Conservation (phyloP, 2,329 filamentous ascomycete genomes). For the Juglanconis sp. region DNA sequence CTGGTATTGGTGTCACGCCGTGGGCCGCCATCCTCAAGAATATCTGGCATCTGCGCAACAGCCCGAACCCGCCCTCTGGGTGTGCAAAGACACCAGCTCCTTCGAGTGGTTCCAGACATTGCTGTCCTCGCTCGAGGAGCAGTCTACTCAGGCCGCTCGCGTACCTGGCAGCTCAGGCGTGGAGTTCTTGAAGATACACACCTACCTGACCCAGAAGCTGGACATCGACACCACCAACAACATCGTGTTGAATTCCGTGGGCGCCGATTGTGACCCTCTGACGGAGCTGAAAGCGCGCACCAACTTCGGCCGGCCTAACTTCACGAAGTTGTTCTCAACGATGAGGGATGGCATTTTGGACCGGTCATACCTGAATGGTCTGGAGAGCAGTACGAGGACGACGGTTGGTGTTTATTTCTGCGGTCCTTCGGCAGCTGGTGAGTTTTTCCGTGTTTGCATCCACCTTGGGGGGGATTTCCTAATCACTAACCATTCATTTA, state of each 20-base stretch:
- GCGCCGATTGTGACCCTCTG: slow-evolving; percentile 80
- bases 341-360: slow-evolving; percentile 89
- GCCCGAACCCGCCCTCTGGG: slow-evolving; percentile 94
- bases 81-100: slow-evolving; percentile 90
- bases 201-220: slow-evolving; percentile 90
- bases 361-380: slow-evolving; percentile 77
- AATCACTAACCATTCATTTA: slow-evolving; percentile 40
- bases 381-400: slow-evolving; percentile 73
- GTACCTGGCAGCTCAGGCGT: slow-evolving; percentile 64
- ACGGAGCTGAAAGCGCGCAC: slow-evolving; percentile 88
- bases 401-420: slow-evolving; percentile 98
- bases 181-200: slow-evolving; percentile 97
- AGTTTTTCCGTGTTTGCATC: slow-evolving; percentile 25
- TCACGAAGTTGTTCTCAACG: slow-evolving; percentile 70
- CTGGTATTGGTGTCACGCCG: slow-evolving; percentile 82
- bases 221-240: slow-evolving; percentile 93
- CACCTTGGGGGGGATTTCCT: not conserved
- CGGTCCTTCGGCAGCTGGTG: slow-evolving; percentile 71
- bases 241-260: slow-evolving; percentile 94
- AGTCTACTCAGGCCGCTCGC: slow-evolving; percentile 68
- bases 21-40: slow-evolving; percentile 92
- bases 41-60: slow-evolving; percentile 93
- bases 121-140: slow-evolving; percentile 82
- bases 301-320: slow-evolving; percentile 93
- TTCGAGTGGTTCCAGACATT: slow-evolving; percentile 99